Evolutionary conservation across 257 asterid species (phyloP), one percentile per base, ranked within the genome.

Genomic region (Solanum gandarillasii): DNA sequence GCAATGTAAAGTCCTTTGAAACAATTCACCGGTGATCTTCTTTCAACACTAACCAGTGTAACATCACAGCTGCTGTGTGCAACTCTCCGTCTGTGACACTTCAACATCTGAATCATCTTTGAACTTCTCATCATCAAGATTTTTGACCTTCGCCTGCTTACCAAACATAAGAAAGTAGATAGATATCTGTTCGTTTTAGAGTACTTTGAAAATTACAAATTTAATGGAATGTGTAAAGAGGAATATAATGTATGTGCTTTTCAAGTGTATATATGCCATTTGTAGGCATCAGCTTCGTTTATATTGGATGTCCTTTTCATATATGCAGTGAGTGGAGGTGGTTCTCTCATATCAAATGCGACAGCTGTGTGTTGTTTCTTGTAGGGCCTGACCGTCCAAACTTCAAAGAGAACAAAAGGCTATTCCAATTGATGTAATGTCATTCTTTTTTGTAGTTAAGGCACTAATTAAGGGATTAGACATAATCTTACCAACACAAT

Each of bases 241-340:
- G 86, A 82, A 48, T 82, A 48, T 58, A 70, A 58, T 70, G 43
- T 25, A 21, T 87, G 75, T 83, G 89, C 86, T 86, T 83, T 86
- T 83, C 83, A 86, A 78, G 68, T 41, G 34, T 60, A 58, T n/a
- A 88, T 21, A 84, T 87, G 67, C 87, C 89, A 87, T 35, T 71
- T 41, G 79, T 75, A 23, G 89, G 89, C 89, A 88, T 46, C 88
- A 71, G 79, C 25, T 32, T 76, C 84, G 39, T 39, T 78, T 16
- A 21, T 87, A 83, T 76, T 91, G 92, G 91, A 38, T 62, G 91
- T 91, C 90, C 46, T 82, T 87, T 89, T 88, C 90, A 38, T 35
- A 87, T 79, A 46, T 83, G 89, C 65, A 60, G 12, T 70, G 81
- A 78, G 89, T 71, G 89, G 83, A n/a, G 87, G 88, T 58, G 41